Conservation (phyloP, 2,329 filamentous ascomycete genomes). For the Neoascochyta sp. region DNA sequence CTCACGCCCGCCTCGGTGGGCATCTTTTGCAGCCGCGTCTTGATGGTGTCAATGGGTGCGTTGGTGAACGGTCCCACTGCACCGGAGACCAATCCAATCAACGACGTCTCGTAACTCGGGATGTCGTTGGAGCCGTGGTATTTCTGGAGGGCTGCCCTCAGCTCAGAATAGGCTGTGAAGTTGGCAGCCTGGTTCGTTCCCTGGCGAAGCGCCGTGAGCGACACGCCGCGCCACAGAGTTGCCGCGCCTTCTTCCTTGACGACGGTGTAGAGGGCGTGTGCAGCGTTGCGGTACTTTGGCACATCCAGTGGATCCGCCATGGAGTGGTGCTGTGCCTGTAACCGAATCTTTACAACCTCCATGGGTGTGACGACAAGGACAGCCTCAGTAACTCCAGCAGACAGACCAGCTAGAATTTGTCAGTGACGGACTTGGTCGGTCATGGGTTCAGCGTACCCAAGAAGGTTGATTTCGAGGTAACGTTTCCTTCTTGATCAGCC, state of each 20-base stretch:
- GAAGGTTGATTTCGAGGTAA: constrained; percentile 71
- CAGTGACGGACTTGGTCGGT: constrained; percentile 5
- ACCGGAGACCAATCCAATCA: constrained; percentile 86
- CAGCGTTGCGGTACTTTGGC: constrained; percentile 95
- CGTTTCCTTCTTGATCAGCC: constrained; percentile 61
- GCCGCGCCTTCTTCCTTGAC: constrained; percentile 84
- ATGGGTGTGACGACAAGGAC: constrained; percentile 96
- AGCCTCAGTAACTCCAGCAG: constrained; percentile 92
- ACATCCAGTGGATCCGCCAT: constrained; percentile 96
- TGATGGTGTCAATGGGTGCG: constrained; percentile 98
- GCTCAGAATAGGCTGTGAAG: constrained; percentile 95
- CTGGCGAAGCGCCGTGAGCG: constrained; percentile 87
- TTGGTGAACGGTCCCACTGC: constrained; percentile 96
- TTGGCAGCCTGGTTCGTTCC: constrained; percentile 94
- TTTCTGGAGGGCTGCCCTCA: constrained; percentile 73
- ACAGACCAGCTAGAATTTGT: constrained; percentile 65
- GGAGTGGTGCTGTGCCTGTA: constrained; percentile 96
- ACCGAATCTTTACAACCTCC: constrained; percentile 98
- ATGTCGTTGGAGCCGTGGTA: constrained; percentile 71
- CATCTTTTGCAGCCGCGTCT: constrained; percentile 90
- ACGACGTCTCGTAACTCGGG: constrained; percentile 82
- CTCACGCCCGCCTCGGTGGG: constrained; percentile 77
- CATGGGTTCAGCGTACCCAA: constrained; percentile 47
- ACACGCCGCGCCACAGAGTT: constrained; percentile 88
- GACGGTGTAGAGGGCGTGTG: constrained; percentile 78